Base-by-base conservation (phyloP, 208 protist species). In the Wallacemonas sp. region DNA sequence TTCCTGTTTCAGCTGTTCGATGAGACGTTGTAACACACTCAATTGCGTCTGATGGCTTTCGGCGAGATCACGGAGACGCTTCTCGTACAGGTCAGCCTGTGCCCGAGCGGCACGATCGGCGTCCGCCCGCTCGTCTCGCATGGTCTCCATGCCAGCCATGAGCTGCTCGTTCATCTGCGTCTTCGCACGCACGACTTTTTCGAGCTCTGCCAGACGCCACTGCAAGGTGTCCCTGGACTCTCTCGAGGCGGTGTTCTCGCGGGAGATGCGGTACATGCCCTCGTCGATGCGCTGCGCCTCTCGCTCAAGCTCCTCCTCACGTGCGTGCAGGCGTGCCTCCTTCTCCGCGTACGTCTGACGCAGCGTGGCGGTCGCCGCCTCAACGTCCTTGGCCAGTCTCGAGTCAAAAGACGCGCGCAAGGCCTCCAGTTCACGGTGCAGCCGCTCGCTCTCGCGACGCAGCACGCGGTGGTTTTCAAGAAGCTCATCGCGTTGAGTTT, bases 381-480 rank as follows among this genome's bases (percentile, higher is more conserved):
- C 59, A 11, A 53, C 62, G 49, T 68, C 60, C 41, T 61, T 51
- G 2, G 41, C 60, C 6, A 75, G 46, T 41, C 54, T 15, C 33
- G 12, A 24, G 30, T 67, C 51, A 15, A 80, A 22, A 28, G 46
- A 39, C 31, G 51, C 34, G 34, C 80, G 72, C 42, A 82, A 65
- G n/a, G 47, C 27, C 34, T 75, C 67, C 0, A 77, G 28, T 46
- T 76, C 62, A 1, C 59, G 51, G 15, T 59, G 54, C n/a, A 70
- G 64, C 17, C 49, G 51, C 38, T 66, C 68, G 11, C 39, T 30
- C 45, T 72, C 66, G 1, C 39, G 30, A 26, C 80, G 78, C 24
- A 88, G 56, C 15, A 63, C 33, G 60, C 59, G 80, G 41, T 66
- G 71, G 26, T 79, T 72, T 1, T 72, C 62, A 44, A 85, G 69